Conservation (phyloP, 2,329 filamentous ascomycete species). For the Akanthomyces uredinophilus region DNA sequence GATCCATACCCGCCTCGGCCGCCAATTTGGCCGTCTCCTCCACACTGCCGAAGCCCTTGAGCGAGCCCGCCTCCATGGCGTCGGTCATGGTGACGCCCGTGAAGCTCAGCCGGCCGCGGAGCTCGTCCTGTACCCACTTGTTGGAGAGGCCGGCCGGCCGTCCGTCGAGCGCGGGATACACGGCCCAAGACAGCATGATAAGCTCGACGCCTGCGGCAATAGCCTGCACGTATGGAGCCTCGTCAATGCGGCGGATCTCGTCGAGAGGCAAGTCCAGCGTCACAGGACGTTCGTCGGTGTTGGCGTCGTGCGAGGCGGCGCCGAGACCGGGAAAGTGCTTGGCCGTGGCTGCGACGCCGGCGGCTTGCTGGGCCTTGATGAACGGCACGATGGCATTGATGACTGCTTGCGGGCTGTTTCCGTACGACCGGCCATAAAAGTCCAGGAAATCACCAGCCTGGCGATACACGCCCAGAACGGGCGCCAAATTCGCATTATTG, state of each 20-base stretch:
- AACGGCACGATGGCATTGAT: conserved; percentile 17
- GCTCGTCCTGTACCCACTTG: conserved; percentile 18
- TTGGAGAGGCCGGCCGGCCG: conserved; percentile 19
- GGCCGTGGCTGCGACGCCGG: conserved; percentile 15
- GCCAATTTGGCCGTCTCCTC: conserved; percentile 15
- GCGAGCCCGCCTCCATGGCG: conserved; percentile 19
- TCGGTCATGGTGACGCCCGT: conserved; percentile 19
- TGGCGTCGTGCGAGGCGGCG: conserved; percentile 15
- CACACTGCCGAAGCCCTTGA: conserved; percentile 13
- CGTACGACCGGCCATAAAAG: conserved; percentile 15
- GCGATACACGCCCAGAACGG: conserved; percentile 18
- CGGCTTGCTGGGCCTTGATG: conserved; percentile 16
- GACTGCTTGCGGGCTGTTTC: conserved; percentile 14
- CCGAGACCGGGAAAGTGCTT: conserved; percentile 22
- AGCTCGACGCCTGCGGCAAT: conserved; percentile 19
- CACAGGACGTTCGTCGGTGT: conserved; percentile 18
- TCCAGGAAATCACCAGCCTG: conserved; percentile 17
- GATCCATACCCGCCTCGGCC: conserved; percentile 18
- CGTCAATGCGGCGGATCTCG: conserved; percentile 16
- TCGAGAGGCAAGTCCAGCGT: conserved; percentile 14
- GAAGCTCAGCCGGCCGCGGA: conserved; percentile 18
- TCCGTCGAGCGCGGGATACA: conserved; percentile 19
- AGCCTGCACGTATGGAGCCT: conserved; percentile 17
- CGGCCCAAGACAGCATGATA: conserved; percentile 20
- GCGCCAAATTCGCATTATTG: conserved; percentile 18